Base-by-base conservation (phyloP, 2,329 filamentous ascomycete species). In the Ramularia endophylla region DNA sequence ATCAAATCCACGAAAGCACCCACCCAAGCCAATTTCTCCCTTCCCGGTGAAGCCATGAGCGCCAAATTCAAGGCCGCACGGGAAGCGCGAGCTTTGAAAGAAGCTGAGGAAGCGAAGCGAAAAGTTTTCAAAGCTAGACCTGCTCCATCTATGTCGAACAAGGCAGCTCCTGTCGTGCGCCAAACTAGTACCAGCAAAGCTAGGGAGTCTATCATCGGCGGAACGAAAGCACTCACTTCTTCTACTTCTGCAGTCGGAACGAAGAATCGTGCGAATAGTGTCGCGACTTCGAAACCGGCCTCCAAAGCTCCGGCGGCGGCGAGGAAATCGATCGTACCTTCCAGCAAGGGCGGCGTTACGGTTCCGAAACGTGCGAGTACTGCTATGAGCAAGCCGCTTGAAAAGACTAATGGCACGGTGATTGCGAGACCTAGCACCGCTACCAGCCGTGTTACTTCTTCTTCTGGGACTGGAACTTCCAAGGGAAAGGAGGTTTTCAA, bases 21-120 rank as follows among this genome's bases (percentile, higher is more conserved):
- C 1, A 77, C 74, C 0, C 66, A 59, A 37, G 56, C 72, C 6
- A 71, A 62, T 3, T 77, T 77, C 52, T 62, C 69, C 34, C 64
- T 77, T 0, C 73, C 74, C 1, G 74, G 74, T 12, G 73, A 76
- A 48, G 70, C 65, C 11, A 62, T 75, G 4, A 71, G 73, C 2
- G 71, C 71, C 4, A 74, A 71, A 48, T 57, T 75, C n/a, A 74
- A 70, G 52, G 71, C 69, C 5, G 65, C 70, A 16, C 65, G 68
- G 34, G 70, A 74, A 45, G 71, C 71, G 41, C 66, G 71, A 0
- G 50, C 65, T 38, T 69, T 66, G 47, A 61, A 65, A 18, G 70
- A 71, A 52, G 65, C 60, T 9, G 53, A 58, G 22, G 59, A 61
- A 36, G 48, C 48, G 16, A 51, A 58, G 54, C 66, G 62, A 51